Percentiles rank a stretch among this genome's conserved stretches.
Conservation (phyloP, 108 stramenopile genomes). For the Aurantiochytrium sp. region DNA sequence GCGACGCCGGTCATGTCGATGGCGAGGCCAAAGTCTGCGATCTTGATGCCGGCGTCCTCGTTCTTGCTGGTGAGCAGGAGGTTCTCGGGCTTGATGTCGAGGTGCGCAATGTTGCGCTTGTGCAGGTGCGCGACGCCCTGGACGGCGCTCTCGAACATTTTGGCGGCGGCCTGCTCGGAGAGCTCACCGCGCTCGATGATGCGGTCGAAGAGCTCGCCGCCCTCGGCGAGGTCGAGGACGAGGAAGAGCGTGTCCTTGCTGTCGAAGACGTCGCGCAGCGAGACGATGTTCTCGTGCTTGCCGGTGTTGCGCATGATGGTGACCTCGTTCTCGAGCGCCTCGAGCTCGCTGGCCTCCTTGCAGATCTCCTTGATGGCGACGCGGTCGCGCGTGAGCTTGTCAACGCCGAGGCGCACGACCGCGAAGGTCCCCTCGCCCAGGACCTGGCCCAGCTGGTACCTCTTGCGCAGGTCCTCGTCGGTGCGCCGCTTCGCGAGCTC, state of each 20-base stretch:
- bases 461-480: conserved; percentile 33
- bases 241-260: conserved; percentile 56
- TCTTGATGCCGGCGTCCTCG: conserved; percentile 41
- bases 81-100: conserved; percentile 21
- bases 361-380: conserved; percentile 49
- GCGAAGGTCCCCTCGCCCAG: conserved; percentile 44
- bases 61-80: conserved; percentile 30
- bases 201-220: conserved; percentile 73
- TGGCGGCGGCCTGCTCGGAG: conserved; percentile 50
- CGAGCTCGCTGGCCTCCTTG: conserved; percentile 40
- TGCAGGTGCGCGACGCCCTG: conserved; percentile 54
- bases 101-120: conserved; percentile 25
- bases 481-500: background rate
- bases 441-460: conserved; percentile 36
- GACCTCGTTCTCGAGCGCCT: conserved; percentile 50
- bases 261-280: conserved; percentile 48
- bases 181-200: conserved; percentile 52
- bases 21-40: conserved; percentile 64
- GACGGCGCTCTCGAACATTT: conserved; percentile 36
- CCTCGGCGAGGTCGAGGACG: conserved; percentile 73
- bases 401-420: conserved; percentile 34
- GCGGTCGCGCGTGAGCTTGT: conserved; percentile 28
- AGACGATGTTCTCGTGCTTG: conserved; percentile 49
- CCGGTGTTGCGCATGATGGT: conserved; percentile 41
- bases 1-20: conserved; percentile 49